Conservation (phyloP, 2,329 filamentous ascomycete species). For the Arthrinium puccinioides region DNA sequence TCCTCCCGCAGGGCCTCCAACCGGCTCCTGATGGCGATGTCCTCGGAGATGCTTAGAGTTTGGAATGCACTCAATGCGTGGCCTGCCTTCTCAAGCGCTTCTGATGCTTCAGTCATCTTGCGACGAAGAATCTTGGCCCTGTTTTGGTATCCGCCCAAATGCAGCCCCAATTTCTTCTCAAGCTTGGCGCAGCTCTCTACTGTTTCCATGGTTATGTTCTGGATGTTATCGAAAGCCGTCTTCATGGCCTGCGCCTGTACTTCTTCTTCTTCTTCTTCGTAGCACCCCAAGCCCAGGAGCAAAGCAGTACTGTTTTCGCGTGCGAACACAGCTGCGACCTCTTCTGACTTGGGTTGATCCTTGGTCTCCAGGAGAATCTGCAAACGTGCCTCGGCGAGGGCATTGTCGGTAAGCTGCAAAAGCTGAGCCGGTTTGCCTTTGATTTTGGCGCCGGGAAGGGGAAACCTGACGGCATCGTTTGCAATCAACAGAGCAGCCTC, state of each 20-base stretch:
- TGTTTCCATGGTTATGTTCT: conserved; percentile 63
- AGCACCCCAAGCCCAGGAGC: conserved; percentile 76
- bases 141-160: conserved; percentile 85
- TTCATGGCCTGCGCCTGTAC: conserved; percentile 57
- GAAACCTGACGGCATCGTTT: conserved; percentile 70
- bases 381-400: conserved; percentile 67
- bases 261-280: conserved; percentile 69
- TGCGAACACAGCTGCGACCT: conserved; percentile 48
- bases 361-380: conserved; percentile 67
- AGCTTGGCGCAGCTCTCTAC: conserved; percentile 80
- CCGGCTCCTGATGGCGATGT: conserved; percentile 64
- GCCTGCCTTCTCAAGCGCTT: conserved; percentile 65
- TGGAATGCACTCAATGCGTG: conserved; percentile 67
- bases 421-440: conserved; percentile 54
- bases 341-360: conserved; percentile 37
- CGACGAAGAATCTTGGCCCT: conserved; percentile 71
- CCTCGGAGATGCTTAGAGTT: conserved; percentile 71
- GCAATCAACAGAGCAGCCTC: conserved; percentile 77
- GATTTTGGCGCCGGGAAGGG: conserved; percentile 60
- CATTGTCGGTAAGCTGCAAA: conserved; percentile 60
- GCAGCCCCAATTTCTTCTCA: conserved; percentile 85
- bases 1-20: conserved; percentile 75
- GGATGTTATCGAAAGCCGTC: conserved; percentile 70
- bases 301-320: conserved; percentile 44
- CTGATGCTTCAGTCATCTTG: conserved; percentile 71